Evolutionary conservation across 352 stramenopile species (phyloP).

Genomic region (Pythium utonaiense): DNA sequence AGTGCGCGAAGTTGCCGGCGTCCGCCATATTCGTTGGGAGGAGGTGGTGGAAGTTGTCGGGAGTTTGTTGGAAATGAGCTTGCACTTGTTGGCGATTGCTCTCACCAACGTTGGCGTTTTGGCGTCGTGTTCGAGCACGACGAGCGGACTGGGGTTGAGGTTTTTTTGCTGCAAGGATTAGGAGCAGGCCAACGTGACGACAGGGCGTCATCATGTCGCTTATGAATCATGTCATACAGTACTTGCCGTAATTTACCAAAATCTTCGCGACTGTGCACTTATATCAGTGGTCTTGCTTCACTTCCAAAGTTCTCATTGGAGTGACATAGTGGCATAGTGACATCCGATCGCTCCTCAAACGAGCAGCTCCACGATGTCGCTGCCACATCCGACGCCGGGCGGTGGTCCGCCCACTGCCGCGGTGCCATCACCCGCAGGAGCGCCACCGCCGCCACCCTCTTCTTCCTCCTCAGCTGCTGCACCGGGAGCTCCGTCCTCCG

Average conservation of each 20-base stretch:
- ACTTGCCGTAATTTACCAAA: neutral
- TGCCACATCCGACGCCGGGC: neutral
- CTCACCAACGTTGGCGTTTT: too few relatives aligned
- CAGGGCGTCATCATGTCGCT: too few relatives aligned
- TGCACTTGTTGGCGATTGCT: too few relatives aligned
- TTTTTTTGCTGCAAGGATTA: too few relatives aligned
- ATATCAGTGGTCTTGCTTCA: neutral
- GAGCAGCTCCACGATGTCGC: neutral
- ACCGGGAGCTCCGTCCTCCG: neutral
- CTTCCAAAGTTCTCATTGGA: neutral
- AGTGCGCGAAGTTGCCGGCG: slow-evolving; percentile 51
- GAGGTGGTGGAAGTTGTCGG: neutral
- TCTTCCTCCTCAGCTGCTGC: neutral
- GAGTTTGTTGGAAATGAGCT: neutral
- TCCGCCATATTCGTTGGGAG: neutral
- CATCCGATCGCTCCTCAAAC: neutral
- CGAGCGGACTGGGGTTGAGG: too few relatives aligned
- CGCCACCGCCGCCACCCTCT: neutral
- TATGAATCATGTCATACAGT: too few relatives aligned
- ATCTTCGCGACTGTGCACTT: neutral
- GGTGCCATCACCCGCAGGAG: neutral
- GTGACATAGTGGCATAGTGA: neutral
- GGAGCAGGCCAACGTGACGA: too few relatives aligned
- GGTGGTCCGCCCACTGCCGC: neutral
- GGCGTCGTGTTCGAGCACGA: too few relatives aligned